A percentile compares a stretch with the other conserved stretches of the same genome.
These are phyloP conservation scores for Diplotaxis tenuifolia DNA, from an alignment of 345 rosid genomes.

Conservation along the genomic window DNA sequence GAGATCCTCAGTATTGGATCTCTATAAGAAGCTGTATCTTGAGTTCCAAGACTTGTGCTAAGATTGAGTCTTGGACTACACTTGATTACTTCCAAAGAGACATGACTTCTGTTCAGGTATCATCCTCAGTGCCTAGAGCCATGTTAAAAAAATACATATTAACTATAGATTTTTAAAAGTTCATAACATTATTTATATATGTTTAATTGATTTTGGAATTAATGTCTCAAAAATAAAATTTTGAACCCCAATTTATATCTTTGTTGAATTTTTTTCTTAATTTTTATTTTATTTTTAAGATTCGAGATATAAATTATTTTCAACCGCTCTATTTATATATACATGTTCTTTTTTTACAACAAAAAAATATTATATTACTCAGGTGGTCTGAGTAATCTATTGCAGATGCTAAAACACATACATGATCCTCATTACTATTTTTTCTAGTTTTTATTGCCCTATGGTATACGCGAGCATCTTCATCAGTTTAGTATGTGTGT, in stretches of 20 bases:
- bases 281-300: no score
- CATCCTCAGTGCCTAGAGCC: background rate
- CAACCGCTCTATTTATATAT: no score
- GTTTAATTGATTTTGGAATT: background rate
- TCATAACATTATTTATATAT: no score
- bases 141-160: background rate
- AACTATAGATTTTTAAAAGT: background rate
- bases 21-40: slow-evolving; percentile 66
- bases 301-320: no score
- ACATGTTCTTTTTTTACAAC: no score
- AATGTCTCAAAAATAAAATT: no score
- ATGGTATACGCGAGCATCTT: background rate
- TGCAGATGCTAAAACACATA: no score
- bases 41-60: slow-evolving; percentile 68
- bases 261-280: no score
- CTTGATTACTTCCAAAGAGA: slow-evolving; percentile 61
- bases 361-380: no score
- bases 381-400: no score
- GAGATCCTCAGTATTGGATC: slow-evolving; percentile 64
- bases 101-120: slow-evolving; percentile 81
- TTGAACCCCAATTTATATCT: no score
- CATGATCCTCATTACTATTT: background rate
- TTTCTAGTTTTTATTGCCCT: background rate
- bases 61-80: slow-evolving; percentile 77
- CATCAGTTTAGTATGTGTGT: background rate